Evolutionary conservation across 805 yeast genomes (phyloP).

Genomic region (Yamadazyma nakazawae): DNA sequence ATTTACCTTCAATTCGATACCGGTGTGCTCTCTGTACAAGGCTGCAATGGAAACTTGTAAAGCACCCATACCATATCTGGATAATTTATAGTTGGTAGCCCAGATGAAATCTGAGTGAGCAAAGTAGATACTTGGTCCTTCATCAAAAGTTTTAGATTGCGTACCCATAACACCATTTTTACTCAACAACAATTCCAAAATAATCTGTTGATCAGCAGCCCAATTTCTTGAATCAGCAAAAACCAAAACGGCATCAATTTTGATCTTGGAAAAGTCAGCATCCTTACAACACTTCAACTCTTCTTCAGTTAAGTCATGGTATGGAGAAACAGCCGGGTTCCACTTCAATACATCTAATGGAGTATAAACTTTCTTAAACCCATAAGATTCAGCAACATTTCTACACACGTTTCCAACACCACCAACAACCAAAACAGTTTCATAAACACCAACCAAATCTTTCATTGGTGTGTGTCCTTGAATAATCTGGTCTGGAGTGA

Average conservation of each 20-base stretch:
- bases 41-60: conserved; percentile 86
- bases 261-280: conserved; percentile 62
- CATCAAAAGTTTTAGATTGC: conserved; percentile 60
- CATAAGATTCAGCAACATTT: conserved; percentile 78
- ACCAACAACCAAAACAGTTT: conserved; percentile 82
- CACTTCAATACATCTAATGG: conserved; percentile 82
- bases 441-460: conserved; percentile 63
- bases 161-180: conserved; percentile 86
- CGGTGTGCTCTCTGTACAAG: conserved; percentile 79
- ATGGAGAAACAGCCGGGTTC: conserved; percentile 74
- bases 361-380: conserved; percentile 77
- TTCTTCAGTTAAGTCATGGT: conserved; percentile 73
- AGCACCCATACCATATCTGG: conserved; percentile 94
- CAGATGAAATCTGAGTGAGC: conserved; percentile 92
- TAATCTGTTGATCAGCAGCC: conserved; percentile 92
- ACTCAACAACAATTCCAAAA: conserved; percentile 73
- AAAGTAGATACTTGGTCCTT: conserved; percentile 80
- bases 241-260: conserved; percentile 79
- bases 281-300: conserved; percentile 53
- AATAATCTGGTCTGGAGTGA: conserved; percentile 75
- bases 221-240: conserved; percentile 91
- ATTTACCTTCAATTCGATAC: conserved; percentile 72
- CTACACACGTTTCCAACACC: conserved; percentile 85
- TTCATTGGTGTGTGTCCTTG: conserved; percentile 96
- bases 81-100: conserved; percentile 82